These are phyloP conservation scores for Pleurotus salmoneostramineus DNA, from an alignment of 768 basidiomycete species.

Conservation along the genomic window DNA sequence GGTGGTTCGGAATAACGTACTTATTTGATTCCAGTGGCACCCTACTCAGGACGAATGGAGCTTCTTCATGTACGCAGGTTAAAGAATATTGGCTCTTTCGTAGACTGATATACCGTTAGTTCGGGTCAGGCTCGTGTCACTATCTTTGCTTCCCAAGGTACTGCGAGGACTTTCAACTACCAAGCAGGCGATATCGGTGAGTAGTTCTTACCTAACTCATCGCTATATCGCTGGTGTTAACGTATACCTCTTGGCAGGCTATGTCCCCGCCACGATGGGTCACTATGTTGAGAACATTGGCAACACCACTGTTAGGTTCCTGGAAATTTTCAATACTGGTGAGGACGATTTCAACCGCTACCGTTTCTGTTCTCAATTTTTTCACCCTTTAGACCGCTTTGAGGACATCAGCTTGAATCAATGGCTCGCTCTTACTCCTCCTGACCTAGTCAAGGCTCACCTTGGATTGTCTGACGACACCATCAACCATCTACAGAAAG, in stretches of 20 bases:
- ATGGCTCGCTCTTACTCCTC: constrained; percentile 41
- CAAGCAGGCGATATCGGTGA: constrained; percentile 39
- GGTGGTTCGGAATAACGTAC: neutral
- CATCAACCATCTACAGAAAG: constrained; percentile 32
- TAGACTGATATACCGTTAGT: constrained; percentile 25
- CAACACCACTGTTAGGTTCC: constrained; percentile 41
- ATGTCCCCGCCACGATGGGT: constrained; percentile 54
- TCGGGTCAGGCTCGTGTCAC: constrained; percentile 53
- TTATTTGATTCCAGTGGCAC: constrained; percentile 49
- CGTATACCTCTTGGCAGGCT: constrained; percentile 26
- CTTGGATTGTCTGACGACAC: constrained; percentile 35
- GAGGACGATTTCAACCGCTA: constrained; percentile 3
- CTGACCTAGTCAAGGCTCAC: constrained; percentile 41
- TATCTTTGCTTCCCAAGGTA: constrained; percentile 48
- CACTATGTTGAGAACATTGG: constrained; percentile 56
- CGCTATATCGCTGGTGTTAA: constrained; percentile 1
- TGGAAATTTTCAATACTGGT: constrained; percentile 46
- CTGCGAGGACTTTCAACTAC: constrained; percentile 58
- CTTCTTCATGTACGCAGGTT: constrained; percentile 45
- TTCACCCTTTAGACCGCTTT: constrained; percentile 19
- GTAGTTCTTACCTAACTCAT: constrained; percentile 10
- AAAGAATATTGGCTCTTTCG: constrained; percentile 10
- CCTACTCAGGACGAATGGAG: constrained; percentile 67
- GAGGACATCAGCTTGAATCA: constrained; percentile 22
- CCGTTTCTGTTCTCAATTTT: neutral